Base-by-base conservation (phyloP, 2,329 filamentous ascomycete species). In the Sporothrix schenckii region DNA sequence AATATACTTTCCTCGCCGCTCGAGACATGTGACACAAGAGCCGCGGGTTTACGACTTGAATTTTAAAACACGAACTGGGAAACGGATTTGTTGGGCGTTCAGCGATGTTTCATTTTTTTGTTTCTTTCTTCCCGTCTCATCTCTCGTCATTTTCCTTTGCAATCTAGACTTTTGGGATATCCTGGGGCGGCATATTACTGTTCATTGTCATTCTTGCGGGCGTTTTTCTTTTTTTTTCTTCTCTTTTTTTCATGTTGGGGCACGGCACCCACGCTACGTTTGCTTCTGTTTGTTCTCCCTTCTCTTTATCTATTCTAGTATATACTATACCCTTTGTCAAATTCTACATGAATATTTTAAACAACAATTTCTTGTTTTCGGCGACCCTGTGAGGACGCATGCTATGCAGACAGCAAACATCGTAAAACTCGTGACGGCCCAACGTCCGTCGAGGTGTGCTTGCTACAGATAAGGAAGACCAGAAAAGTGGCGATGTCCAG, bases 281-380 rank as follows among this genome's bases (percentile, higher is more conserved):
- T 49, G 14, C n/a, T 27, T 66, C 30, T 60, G 10, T 39, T 39
- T 54, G 13, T 60, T 41, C 49, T 49, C 14, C 49, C 52, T 58
- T 41, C 24, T 61, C 5, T 60, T 44, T 47, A 11, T 41, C n/a
- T 47, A 16, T 49, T 44, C 34, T 30, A 63, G 52, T 58, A 58
- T 49, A 68, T 68, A 67, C 49, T 68, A 68, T 68, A 68, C 66
- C 66, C 66, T n/a, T 34, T n/a, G 34, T 56, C 13, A 44, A 68
- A 30, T 68, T 47, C 16, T 19, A 67, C n/a, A 56, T 11, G 1
- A 41, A 44, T 16, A 24, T 30, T 9, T 19, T 27, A 47, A 3
- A 50, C 14, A 4, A 5, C 21, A 1, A 66, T 39, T 4, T 53
- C 10, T 53, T 13, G 10, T 9, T 49, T 34, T 9, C 10, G 24